These are phyloP conservation scores for Cyclotella atomus DNA, from an alignment of 108 stramenopile genomes.

Conservation along the genomic window DNA sequence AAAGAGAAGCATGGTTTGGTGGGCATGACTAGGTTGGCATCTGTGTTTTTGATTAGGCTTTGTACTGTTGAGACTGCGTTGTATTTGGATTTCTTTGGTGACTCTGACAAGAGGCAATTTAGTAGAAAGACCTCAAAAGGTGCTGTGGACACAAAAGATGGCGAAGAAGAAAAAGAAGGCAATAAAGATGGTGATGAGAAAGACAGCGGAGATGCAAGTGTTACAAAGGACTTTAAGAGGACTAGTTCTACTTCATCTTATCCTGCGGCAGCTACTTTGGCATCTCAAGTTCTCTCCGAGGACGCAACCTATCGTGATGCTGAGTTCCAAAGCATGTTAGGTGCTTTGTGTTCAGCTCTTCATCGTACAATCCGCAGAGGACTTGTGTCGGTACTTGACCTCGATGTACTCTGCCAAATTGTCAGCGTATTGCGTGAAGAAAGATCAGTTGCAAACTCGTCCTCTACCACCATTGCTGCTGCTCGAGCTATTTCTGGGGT, in stretches of 20 bases:
- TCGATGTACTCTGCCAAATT: slow-evolving; percentile 86
- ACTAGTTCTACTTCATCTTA: slow-evolving; percentile 26
- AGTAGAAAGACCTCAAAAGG: slow-evolving; percentile 17
- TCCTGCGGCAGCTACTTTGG: slow-evolving; percentile 41
- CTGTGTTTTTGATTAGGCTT: slow-evolving; percentile 86
- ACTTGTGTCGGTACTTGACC: slow-evolving; percentile 75
- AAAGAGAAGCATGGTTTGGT: slow-evolving; percentile 84
- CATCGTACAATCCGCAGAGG: slow-evolving; percentile 87
- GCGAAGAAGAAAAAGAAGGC: slow-evolving; percentile 29
- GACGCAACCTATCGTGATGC: slow-evolving; percentile 73
- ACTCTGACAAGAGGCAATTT: slow-evolving; percentile 50
- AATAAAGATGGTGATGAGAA: slow-evolving; percentile 17
- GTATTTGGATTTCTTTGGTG: slow-evolving; percentile 89
- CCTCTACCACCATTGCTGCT: slow-evolving; percentile 72
- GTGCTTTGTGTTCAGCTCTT: slow-evolving; percentile 71
- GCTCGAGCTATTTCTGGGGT: slow-evolving; percentile 83
- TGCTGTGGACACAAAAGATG: slow-evolving; percentile 21
- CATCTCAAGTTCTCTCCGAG: slow-evolving; percentile 65
- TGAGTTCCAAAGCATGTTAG: slow-evolving; percentile 79
- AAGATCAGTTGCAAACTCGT: slow-evolving; percentile 74
- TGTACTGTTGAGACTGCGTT: slow-evolving; percentile 86
- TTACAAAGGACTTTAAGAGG: not conserved
- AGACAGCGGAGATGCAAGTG: not conserved
- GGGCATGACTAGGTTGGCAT: slow-evolving; percentile 87
- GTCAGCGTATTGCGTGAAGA: slow-evolving; percentile 87